phyloP scores from a whole-genome alignment of 768 basidiomycete species.

The Xanthoconium purpureum region DNA sequence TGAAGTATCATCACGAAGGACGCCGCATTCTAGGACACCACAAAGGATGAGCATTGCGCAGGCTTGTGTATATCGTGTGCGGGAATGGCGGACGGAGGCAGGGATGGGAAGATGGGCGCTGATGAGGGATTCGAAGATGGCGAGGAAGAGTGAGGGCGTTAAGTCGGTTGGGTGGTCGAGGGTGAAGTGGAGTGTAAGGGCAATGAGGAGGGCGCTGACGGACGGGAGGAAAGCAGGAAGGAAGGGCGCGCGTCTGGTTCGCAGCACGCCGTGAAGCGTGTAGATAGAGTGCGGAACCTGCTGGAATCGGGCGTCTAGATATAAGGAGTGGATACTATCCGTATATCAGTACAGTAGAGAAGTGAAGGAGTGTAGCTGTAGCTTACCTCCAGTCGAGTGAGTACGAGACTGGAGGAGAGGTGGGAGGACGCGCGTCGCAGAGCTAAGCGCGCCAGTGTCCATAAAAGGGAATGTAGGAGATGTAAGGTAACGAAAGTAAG shows the following conservation, averaged over 20 bases:
- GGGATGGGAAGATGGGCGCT: conserved; percentile 49
- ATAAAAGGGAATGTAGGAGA: too few relatives aligned
- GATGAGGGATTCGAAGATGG: conserved; percentile 64
- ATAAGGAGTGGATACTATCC: too few relatives aligned
- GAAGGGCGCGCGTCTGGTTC: conserved; percentile 62
- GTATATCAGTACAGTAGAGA: too few relatives aligned
- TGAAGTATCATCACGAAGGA: conserved; percentile 50
- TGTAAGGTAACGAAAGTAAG: too few relatives aligned
- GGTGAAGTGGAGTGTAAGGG: conserved; percentile 44
- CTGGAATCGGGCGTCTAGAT: too few relatives aligned
- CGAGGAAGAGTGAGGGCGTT: conserved; percentile 68
- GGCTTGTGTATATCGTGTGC: conserved; percentile 42
- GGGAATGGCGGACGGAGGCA: conserved; percentile 34
- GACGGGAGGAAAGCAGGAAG: conserved; percentile 17
- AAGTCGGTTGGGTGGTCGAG: conserved; percentile 57
- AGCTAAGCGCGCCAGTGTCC: too few relatives aligned
- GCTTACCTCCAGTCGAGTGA: too few relatives aligned
- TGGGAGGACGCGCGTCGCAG: too few relatives aligned
- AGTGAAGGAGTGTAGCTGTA: too few relatives aligned
- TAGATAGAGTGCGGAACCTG: neutral
- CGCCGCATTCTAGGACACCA: conserved; percentile 66
- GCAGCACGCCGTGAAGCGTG: neutral
- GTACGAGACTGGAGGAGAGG: too few relatives aligned
- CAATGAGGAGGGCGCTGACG: conserved; percentile 46
- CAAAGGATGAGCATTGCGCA: conserved; percentile 69